phyloP scores from a whole-genome alignment of 2,329 filamentous ascomycete species.

The Claviceps quebecensis region DNA sequence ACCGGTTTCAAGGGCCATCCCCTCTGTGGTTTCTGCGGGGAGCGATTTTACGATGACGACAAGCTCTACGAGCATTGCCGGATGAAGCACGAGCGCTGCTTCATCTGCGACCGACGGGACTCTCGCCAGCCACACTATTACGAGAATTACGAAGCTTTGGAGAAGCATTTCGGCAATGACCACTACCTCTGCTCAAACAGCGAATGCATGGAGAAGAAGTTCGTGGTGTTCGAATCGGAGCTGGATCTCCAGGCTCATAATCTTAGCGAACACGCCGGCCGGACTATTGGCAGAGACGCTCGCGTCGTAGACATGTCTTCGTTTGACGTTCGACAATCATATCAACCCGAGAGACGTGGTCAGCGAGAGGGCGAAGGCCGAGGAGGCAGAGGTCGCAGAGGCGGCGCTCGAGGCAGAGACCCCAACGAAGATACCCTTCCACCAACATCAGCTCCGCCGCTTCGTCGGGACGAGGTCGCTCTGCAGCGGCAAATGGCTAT shows the following conservation, averaged over 20 bases:
- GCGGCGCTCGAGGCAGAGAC: slow-evolving; percentile 54
- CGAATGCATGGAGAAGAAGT: slow-evolving; percentile 92
- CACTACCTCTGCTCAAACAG: slow-evolving; percentile 75
- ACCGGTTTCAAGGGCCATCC: slow-evolving; percentile 95
- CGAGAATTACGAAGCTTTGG: slow-evolving; percentile 72
- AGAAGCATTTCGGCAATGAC: slow-evolving; percentile 73
- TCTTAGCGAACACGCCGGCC: slow-evolving; percentile 71
- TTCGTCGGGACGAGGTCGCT: slow-evolving; percentile 76
- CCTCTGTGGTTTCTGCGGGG: slow-evolving; percentile 80
- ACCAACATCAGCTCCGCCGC: slow-evolving; percentile 60
- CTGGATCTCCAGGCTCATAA: slow-evolving; percentile 93
- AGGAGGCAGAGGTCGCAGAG: slow-evolving; percentile 29
- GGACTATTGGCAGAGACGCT: slow-evolving; percentile 71
- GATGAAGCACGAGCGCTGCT: slow-evolving; percentile 87
- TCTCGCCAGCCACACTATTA: slow-evolving; percentile 77
- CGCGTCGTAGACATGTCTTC: slow-evolving; percentile 73
- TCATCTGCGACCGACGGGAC: slow-evolving; percentile 69
- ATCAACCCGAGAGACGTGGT: slow-evolving; percentile 39
- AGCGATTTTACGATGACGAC: slow-evolving; percentile 90
- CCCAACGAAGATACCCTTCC: slow-evolving; percentile 74
- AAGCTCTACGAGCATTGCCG: slow-evolving; percentile 89
- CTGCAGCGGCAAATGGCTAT: slow-evolving; percentile 88
- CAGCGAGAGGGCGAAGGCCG: slow-evolving; percentile 24
- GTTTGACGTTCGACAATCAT: slow-evolving; percentile 67
- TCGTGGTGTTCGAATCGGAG: slow-evolving; percentile 89